Conservation (phyloP, 169 alveolate genomes). For the Plasmodium ovale region DNA sequence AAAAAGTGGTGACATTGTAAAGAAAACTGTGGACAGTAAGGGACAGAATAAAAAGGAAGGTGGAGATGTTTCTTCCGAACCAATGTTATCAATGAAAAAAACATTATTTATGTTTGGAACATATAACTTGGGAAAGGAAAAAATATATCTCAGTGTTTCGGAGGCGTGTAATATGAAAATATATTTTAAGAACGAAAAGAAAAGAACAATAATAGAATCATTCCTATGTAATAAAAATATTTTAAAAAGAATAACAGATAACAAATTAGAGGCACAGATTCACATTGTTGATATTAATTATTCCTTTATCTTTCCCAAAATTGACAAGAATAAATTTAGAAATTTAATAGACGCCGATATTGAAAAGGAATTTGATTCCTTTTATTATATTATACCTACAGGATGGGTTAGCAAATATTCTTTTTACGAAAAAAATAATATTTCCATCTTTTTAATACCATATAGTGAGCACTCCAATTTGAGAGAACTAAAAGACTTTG, state of each 20-base stretch:
- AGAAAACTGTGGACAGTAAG: neutral
- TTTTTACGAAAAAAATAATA: constrained; percentile 43
- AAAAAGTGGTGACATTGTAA: neutral
- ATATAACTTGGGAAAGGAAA: constrained; percentile 71
- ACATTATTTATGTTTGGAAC: constrained; percentile 75
- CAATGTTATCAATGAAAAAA: constrained; percentile 3
- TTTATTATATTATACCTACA: constrained; percentile 74
- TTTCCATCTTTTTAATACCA: constrained; percentile 64
- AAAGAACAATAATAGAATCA: constrained; percentile 42
- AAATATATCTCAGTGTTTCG: constrained; percentile 65
- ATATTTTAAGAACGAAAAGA: constrained; percentile 38
- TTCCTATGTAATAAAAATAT: constrained; percentile 31
- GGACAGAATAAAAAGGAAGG: neutral
- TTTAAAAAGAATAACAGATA: constrained; percentile 55
- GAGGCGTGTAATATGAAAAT: constrained; percentile 74
- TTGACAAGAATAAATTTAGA: constrained; percentile 41
- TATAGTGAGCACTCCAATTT: constrained; percentile 76
- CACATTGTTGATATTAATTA: constrained; percentile 71
- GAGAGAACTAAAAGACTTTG: constrained; percentile 43
- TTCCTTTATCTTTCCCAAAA: constrained; percentile 62
- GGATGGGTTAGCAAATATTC: constrained; percentile 75
- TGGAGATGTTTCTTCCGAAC: neutral
- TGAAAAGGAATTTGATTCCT: constrained; percentile 66
- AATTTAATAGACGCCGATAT: constrained; percentile 67
- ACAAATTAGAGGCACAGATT: constrained; percentile 72